Base-by-base conservation (phyloP, 441 rosid species). In the Manihot esculenta region DNA sequence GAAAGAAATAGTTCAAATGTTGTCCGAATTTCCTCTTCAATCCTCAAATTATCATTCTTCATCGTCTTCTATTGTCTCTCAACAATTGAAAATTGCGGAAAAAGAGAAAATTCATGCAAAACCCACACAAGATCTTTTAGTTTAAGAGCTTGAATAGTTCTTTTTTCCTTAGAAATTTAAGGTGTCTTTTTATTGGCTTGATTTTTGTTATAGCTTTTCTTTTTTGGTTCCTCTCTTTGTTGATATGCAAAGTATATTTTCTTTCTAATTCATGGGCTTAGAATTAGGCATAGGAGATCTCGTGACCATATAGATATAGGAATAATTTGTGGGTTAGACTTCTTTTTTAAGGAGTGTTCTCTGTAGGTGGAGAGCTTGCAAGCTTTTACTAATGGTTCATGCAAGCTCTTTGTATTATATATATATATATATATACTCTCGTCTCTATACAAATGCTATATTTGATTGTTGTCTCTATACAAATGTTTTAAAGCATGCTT, bases 1-100 rank as follows among this genome's bases (percentile, higher is more conserved):
- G 97, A 79, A 96, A 21, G 98, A 94, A 81, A 97, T 94, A 0
- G 92, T 94, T 75, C 97, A 90, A 83, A 92, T 94, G 80, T 89
- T 94, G 23, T 88, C 95, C 0, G 99, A 94, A 60, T 84, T 78
- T 56, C 84, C 79, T 12, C 87, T 76, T 1, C 78, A 68, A 66
- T 82, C 81, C 0, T 78, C 79, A 0, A 74, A 85, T 8, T 50
- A 61, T 26, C 83, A 66, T 53, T 76, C 86, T n/a, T 65, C 89
- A 1, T 78, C 79, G 2, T 80, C 88, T 21, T 78, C 85, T 0
- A 14, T 54, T 41, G 23, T 24, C 59, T 50, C 33, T 1, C 48
- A 51, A 62, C 69, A 69, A 58, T 15, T 24, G 3, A 76, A 70
- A 24, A 76, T 23, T 35, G 58, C 3, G 5, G 72, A 74, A 27